Evolutionary conservation across 169 alveolate genomes (phyloP), one percentile per base, ranked within the genome.

Genomic region (Plasmodium gallinaceum): DNA sequence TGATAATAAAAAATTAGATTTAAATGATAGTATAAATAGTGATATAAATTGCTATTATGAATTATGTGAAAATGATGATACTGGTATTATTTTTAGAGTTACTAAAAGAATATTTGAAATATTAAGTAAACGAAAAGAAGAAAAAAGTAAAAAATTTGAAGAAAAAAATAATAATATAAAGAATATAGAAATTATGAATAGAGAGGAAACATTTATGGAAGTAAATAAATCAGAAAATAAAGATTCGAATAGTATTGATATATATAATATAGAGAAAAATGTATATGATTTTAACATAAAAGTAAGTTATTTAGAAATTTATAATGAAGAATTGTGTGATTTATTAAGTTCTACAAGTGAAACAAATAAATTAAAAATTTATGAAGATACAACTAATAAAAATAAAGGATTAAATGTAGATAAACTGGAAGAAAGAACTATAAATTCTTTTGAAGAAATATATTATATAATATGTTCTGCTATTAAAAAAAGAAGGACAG

Each of bases 271-370:
- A 0, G 89, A 78, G 14, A 78, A 78, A 9, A 57, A 62, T 22
- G 24, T 61, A 7, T 94, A 96, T 16, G 96, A 96, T 72, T 96
- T 94, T 78, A 93, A 91, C n/a, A 93, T 96, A 16, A 61, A 96
- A 70, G 97, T 95, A 5, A 93, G 97, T 5, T 96, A 95, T 92
- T 72, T 95, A 39, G 98, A 96, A 91, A 95, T 96, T 7, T 96
- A 96, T 68, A 96, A 96, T 51, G 98, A 95, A 65, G 96, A 95
- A 64, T 71, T 95, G 57, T 92, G 96, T 74, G 98, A 96, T 86
- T 83, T 96, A 32, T 92, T 95, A 16, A 88, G 93, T 16, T 32
- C 89, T 14, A 12, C 66, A 0, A 92, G 89, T 52, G 95, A 93
- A 14, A 88, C 93, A 2, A 93, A 91, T 7, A 88, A 87, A 22